These are phyloP conservation scores for Calonectria pseudoreteaudii DNA, from an alignment of 2,329 filamentous ascomycete species.

Conservation along the genomic window DNA sequence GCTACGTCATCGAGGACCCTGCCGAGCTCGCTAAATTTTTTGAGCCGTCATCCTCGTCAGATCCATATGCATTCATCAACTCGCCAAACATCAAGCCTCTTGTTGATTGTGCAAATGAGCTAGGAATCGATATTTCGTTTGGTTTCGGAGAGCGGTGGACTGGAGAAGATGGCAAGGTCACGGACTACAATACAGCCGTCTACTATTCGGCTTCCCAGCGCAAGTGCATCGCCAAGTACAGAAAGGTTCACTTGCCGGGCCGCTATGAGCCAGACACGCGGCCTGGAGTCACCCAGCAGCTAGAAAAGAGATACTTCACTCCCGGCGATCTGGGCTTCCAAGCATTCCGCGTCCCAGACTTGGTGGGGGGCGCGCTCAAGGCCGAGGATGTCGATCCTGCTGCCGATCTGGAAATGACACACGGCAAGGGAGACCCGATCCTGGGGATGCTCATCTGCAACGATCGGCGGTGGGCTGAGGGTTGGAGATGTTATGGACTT, in stretches of 20 bases:
- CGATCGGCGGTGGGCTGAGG: slow-evolving; percentile 65
- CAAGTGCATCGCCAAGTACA: slow-evolving; percentile 62
- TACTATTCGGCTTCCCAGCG: slow-evolving; percentile 60
- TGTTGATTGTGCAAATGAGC: slow-evolving; percentile 59
- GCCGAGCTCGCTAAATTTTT: slow-evolving; percentile 61
- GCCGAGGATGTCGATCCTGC: slow-evolving; percentile 41
- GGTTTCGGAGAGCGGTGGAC: slow-evolving; percentile 62
- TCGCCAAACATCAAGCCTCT: slow-evolving; percentile 59
- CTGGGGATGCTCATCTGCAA: slow-evolving; percentile 68
- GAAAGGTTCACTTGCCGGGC: slow-evolving; percentile 67
- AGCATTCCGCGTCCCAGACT: slow-evolving; percentile 62
- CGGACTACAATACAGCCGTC: slow-evolving; percentile 59
- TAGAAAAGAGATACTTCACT: slow-evolving; percentile 67
- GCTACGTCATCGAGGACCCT: slow-evolving; percentile 58
- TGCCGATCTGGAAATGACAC: not conserved
- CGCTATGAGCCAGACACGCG: slow-evolving; percentile 62
- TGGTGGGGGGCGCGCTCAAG: slow-evolving; percentile 49
- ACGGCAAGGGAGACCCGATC: slow-evolving; percentile 60
- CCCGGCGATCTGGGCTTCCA: slow-evolving; percentile 65
- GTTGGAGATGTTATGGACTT: slow-evolving; percentile 63
- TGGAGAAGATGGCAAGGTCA: slow-evolving; percentile 49
- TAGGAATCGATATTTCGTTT: slow-evolving; percentile 62
- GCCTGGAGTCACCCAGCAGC: slow-evolving; percentile 62
- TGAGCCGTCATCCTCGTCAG: slow-evolving; percentile 55
- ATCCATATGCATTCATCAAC: slow-evolving; percentile 38